These are phyloP conservation scores for Fusarium staphyleae DNA, from an alignment of 2,329 filamentous ascomycete species.

Conservation along the genomic window DNA sequence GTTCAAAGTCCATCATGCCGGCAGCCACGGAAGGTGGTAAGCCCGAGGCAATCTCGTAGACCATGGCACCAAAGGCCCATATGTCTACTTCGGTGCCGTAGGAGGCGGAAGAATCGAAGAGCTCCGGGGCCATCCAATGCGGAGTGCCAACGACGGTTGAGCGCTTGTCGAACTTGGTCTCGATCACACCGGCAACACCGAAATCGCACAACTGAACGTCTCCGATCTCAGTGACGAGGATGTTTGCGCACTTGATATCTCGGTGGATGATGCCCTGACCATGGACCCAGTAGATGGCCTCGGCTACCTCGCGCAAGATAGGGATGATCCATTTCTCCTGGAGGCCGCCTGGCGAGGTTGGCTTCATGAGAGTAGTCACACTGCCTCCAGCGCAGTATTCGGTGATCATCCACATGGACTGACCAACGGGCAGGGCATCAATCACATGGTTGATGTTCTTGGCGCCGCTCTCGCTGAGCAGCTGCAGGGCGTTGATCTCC, in stretches of 20 bases:
- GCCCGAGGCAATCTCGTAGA: slow-evolving; percentile 82
- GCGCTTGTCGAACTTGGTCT: slow-evolving; percentile 77
- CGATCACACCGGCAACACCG: slow-evolving; percentile 80
- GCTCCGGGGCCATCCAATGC: slow-evolving; percentile 86
- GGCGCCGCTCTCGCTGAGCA: slow-evolving; percentile 76
- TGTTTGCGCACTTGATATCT: slow-evolving; percentile 80
- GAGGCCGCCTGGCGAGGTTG: slow-evolving; percentile 70
- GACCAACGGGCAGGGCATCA: slow-evolving; percentile 78
- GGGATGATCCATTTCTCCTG: slow-evolving; percentile 75
- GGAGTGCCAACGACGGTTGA: slow-evolving; percentile 83
- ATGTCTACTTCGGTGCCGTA: slow-evolving; percentile 80
- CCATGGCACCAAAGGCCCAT: slow-evolving; percentile 84
- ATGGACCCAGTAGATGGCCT: slow-evolving; percentile 73
- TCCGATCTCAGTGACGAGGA: slow-evolving; percentile 79
- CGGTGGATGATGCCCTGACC: slow-evolving; percentile 73
- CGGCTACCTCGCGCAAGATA: slow-evolving; percentile 70
- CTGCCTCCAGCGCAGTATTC: slow-evolving; percentile 88
- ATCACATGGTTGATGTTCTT: slow-evolving; percentile 83
- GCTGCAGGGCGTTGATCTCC: slow-evolving; percentile 72
- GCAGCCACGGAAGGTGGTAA: slow-evolving; percentile 72
- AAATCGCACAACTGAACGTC: slow-evolving; percentile 85
- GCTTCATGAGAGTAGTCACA: slow-evolving; percentile 75
- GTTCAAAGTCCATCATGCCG: slow-evolving; percentile 54
- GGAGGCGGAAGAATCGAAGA: slow-evolving; percentile 69
- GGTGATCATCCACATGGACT: slow-evolving; percentile 86